Evolutionary conservation across 176 grass and related monocot genomes (phyloP).

Genomic region (Dactylis glomerata): DNA sequence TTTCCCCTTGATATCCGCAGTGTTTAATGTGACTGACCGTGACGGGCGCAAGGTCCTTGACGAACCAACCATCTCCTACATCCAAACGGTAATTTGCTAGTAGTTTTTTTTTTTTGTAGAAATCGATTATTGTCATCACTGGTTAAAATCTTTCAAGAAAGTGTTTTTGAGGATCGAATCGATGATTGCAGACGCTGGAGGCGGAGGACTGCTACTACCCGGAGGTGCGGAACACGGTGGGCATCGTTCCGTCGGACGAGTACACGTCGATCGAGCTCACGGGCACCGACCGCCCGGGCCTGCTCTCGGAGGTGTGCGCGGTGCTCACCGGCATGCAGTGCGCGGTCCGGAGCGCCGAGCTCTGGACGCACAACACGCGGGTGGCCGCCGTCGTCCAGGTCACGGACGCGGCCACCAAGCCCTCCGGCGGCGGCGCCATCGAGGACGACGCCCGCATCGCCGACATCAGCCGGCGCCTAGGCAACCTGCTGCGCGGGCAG

Average conservation of each 20-base stretch:
- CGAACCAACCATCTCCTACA: slow-evolving; percentile 54
- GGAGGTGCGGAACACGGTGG: slow-evolving; percentile 52
- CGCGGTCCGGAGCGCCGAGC: slow-evolving; percentile 57
- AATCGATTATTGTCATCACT: background rate
- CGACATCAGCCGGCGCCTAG: slow-evolving; percentile 52
- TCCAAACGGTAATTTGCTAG: slow-evolving; percentile 51
- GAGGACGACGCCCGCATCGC: slow-evolving; percentile 37
- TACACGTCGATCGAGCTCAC: slow-evolving; percentile 79
- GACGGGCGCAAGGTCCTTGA: slow-evolving; percentile 73
- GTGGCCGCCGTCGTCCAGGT: slow-evolving; percentile 70
- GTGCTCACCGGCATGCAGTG: slow-evolving; percentile 56
- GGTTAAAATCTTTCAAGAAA: background rate
- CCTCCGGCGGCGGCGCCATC: slow-evolving; percentile 24
- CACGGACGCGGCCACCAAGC: slow-evolving; percentile 32
- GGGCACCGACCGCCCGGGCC: slow-evolving; percentile 67
- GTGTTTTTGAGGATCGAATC: slow-evolving; percentile 1
- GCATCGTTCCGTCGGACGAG: slow-evolving; percentile 51
- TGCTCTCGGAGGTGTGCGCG: slow-evolving; percentile 81
- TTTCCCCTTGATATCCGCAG: slow-evolving; percentile 29
- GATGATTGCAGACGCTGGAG: slow-evolving; percentile 52
- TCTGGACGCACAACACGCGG: slow-evolving; percentile 89
- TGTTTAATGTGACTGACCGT: slow-evolving; percentile 76
- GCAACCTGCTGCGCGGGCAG: slow-evolving; percentile 47
- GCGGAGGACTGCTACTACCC: slow-evolving; percentile 66
- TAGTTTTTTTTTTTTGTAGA: no score